Conservation (phyloP, 768 basidiomycete genomes). For the Boletus eberwhitei region DNA sequence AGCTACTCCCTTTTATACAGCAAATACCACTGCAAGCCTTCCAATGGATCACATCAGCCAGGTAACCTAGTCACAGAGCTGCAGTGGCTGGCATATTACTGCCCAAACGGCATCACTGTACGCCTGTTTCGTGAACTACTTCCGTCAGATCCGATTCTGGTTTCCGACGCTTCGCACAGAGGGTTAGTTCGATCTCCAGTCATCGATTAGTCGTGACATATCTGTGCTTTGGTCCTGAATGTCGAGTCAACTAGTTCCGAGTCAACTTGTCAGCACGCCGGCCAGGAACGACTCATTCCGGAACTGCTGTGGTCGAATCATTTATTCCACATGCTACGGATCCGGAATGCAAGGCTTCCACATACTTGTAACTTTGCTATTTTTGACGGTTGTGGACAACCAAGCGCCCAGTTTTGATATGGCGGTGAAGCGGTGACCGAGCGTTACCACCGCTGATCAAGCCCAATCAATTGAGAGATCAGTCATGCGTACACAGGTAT, state of each 20-base stretch:
- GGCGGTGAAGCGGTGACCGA: constrained; percentile 3
- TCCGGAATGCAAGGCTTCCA: constrained; percentile 5
- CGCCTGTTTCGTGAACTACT: constrained; percentile 20
- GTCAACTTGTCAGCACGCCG: constrained; percentile 13
- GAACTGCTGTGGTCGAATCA: constrained; percentile 13
- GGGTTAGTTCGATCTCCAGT: constrained; percentile 19
- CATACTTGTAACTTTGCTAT: constrained; percentile 7
- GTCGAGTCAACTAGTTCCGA: constrained; percentile 14
- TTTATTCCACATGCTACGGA: constrained; percentile 8
- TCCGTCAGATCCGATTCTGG: constrained; percentile 21
- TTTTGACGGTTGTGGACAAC: constrained; percentile 10
- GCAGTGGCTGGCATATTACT: constrained; percentile 29
- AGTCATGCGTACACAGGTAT: constrained; percentile 11
- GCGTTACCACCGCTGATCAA: constrained; percentile 22
- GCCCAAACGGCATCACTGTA: constrained; percentile 28
- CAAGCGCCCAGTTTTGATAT: constrained; percentile 9
- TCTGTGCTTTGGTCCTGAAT: constrained; percentile 20
- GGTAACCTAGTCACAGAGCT: constrained; percentile 33
- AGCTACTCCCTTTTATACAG: constrained; percentile 31
- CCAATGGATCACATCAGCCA: constrained; percentile 29
- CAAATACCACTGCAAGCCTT: constrained; percentile 28
- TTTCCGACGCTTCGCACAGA: constrained; percentile 18
- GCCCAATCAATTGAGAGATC: constrained; percentile 14
- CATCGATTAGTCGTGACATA: constrained; percentile 20
- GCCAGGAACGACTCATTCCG: constrained; percentile 24